A percentile compares a stretch with the other conserved stretches of the same genome.
Conservation (phyloP, 495 filamentous ascomycete species). For the Neurospora sp. region DNA sequence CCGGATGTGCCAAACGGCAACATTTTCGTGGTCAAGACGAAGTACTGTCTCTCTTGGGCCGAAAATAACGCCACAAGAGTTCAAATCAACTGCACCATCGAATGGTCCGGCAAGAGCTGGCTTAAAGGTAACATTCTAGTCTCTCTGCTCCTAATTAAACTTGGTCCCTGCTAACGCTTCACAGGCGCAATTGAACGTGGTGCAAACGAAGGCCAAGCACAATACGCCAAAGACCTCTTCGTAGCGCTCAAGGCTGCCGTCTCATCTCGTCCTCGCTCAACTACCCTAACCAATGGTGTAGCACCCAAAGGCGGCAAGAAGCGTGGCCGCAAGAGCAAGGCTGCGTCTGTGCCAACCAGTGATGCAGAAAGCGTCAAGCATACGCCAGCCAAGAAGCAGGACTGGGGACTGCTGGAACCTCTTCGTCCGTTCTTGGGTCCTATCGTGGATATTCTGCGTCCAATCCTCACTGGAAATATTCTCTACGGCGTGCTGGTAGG, state of each 20-base stretch:
- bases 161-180: conserved; percentile 8
- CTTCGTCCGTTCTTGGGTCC: conserved; percentile 60
- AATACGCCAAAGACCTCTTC: conserved; percentile 69
- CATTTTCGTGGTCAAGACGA: conserved; percentile 83
- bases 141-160: neutral
- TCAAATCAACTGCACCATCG: conserved; percentile 76
- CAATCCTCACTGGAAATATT: conserved; percentile 63
- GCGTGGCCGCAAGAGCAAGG: conserved; percentile 49
- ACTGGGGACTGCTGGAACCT: conserved; percentile 79
- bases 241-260: conserved; percentile 64
- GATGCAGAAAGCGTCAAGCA: conserved; percentile 35
- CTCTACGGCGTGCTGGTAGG: conserved; percentile 48
- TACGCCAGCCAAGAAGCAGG: conserved; percentile 25
- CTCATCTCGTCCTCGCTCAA: conserved; percentile 47
- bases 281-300: conserved; percentile 25
- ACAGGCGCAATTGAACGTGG: conserved; percentile 88
- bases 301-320: conserved; percentile 42
- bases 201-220: conserved; percentile 77
- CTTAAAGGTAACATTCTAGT: conserved; percentile 61
- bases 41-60: conserved; percentile 89
- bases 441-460: conserved; percentile 56
- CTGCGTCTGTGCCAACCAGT: conserved; percentile 28
- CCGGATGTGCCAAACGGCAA: conserved; percentile 94
- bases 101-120: conserved; percentile 98
- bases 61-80: conserved; percentile 74